Evolutionary conservation across 768 basidiomycete genomes (phyloP), one percentile per base, ranked within the genome.

Genomic region (Suillus paluster): DNA sequence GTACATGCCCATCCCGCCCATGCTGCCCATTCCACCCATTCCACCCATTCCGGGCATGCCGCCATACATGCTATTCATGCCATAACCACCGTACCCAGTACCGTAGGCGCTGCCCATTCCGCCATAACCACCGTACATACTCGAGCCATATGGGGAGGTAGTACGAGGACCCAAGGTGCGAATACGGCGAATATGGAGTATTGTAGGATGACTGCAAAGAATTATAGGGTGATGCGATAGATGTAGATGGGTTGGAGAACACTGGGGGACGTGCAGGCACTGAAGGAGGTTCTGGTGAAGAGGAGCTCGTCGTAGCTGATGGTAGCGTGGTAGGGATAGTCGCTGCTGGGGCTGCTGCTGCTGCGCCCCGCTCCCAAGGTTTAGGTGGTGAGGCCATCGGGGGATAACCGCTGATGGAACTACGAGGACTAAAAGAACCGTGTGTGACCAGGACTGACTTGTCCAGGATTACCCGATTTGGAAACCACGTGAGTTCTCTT

Each of bases 311-410:
- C n/a, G 69, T 46, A 27, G 63, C 64, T 21, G 73, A 56, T 9
- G 75, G 17, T 25, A 68, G 46, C 5, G 70, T 11, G 9, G 66
- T 17, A n/a, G 75, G 33, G 15, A 67, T 49, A 39, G 73, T 62
- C 15, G 77, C 41, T 33, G 78, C 53, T 25, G 71, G 49, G 34
- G 77, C 59, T 41, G 79, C 68, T 33, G 79, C 75, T 42, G 74
- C 69, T 50, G 78, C 76, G 9, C 84, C 83, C 46, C 87, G 84
- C 74, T 95, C 94, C 94, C 93, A 95, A 66, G 93, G 94, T 73
- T 94, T 95, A 72, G 92, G 93, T 53, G 93, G 93, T 34, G 54
- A 55, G 23, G 92, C 86, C 92, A 94, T 93, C 30, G 30, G n/a
- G n/a, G n/a, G n/a, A n/a, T n/a, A n/a, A n/a, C n/a, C n/a, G n/a